Conservation (phyloP, 1,139 yeast species). For the Candida labiduridarum region DNA sequence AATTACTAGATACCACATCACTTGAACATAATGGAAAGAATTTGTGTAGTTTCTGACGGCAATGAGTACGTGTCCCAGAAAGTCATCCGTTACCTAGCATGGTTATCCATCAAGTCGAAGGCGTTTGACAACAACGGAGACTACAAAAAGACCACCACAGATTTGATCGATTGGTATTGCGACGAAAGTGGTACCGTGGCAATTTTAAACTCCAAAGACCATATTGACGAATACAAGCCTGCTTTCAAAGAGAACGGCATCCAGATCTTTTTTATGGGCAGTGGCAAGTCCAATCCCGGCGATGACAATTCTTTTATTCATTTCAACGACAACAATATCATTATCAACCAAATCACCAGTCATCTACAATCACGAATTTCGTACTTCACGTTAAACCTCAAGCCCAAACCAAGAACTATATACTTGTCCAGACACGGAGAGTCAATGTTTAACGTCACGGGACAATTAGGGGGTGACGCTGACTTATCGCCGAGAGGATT, state of each 20-base stretch:
- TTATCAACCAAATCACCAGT: slow-evolving; percentile 83
- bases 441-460: slow-evolving; percentile 86
- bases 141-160: slow-evolving; percentile 58
- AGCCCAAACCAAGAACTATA: slow-evolving; percentile 86
- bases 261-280: slow-evolving; percentile 82
- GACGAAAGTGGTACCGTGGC: slow-evolving; percentile 87
- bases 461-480: slow-evolving; percentile 96
- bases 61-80: slow-evolving; percentile 81
- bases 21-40: slow-evolving; percentile 29
- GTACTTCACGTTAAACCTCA: slow-evolving; percentile 93
- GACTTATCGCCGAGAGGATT: slow-evolving; percentile 83
- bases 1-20: background rate
- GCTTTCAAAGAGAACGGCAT: slow-evolving; percentile 69
- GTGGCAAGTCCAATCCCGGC: slow-evolving; percentile 70
- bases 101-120: slow-evolving; percentile 87
- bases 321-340: slow-evolving; percentile 45
- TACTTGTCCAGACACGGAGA: slow-evolving; percentile 97
- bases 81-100: slow-evolving; percentile 83
- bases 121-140: slow-evolving; percentile 54
- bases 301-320: slow-evolving; percentile 2
- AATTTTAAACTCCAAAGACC: slow-evolving; percentile 83
- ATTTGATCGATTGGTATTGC: slow-evolving; percentile 85
- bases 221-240: slow-evolving; percentile 71
- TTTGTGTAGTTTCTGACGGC: slow-evolving; percentile 70
- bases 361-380: slow-evolving; percentile 92